Conservation (phyloP, 768 basidiomycete genomes). For the Termitomyces sp. region DNA sequence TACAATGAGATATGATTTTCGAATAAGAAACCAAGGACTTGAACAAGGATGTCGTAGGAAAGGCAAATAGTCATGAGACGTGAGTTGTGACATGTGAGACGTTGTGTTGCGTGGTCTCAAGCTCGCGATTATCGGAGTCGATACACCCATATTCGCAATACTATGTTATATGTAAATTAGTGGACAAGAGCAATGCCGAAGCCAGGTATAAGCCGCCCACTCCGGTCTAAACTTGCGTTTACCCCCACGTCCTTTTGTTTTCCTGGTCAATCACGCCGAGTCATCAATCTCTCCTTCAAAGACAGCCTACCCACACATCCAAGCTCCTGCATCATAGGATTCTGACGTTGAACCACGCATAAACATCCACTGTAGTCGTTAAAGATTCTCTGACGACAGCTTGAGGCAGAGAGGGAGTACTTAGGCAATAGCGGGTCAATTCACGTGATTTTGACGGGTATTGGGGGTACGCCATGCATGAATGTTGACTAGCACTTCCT, state of each 20-base stretch:
- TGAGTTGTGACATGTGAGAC: not conserved
- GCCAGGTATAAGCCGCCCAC: too few species aligned
- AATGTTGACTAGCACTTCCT: not conserved
- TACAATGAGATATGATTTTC: conserved; percentile 32
- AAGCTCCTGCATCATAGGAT: not conserved
- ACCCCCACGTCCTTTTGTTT: not conserved
- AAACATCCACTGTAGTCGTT: not conserved
- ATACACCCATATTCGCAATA: not conserved
- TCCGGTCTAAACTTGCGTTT: not conserved
- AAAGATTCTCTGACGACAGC: not conserved
- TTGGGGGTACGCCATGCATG: not conserved
- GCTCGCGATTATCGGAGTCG: not conserved
- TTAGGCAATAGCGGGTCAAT: not conserved
- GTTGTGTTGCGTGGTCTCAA: not conserved
- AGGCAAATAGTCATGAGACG: conserved; percentile 12
- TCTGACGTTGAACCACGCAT: not conserved
- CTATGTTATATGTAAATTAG: too few species aligned
- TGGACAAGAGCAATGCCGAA: not conserved
- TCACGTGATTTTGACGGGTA: not conserved
- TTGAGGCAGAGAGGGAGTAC: too few species aligned
- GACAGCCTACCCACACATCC: not conserved
- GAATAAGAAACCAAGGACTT: conserved; percentile 26
- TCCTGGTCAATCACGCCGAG: not conserved
- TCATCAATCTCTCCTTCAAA: not conserved
- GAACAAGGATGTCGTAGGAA: conserved; percentile 30